Conservation (phyloP, 1,284 basidiomycete species). For the Tausonia pullulans region DNA sequence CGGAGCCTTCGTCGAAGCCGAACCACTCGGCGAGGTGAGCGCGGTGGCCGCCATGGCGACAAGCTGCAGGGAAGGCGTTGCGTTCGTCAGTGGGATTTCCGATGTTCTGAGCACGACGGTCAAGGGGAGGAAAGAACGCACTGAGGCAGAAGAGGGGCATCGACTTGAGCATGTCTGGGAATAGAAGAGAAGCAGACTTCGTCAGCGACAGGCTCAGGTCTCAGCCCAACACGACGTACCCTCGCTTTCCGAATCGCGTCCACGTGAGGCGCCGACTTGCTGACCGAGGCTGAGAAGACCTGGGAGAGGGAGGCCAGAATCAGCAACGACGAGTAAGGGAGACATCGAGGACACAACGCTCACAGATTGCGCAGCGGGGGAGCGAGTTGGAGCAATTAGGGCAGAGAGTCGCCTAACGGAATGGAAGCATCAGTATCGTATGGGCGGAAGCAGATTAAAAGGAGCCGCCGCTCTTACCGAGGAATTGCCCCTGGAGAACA, state of each 20-base stretch:
- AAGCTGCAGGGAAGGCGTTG: not conserved
- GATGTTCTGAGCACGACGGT: not conserved
- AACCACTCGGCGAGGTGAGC: slow-evolving; percentile 12
- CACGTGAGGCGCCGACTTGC: no score
- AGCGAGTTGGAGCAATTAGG: slow-evolving; percentile 21
- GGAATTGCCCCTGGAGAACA: slow-evolving; percentile 26
- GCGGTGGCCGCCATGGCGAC: slow-evolving; percentile 13
- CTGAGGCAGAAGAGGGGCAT: not conserved
- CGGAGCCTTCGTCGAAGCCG: not conserved
- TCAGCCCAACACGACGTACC: no score
- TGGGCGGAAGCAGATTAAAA: not conserved
- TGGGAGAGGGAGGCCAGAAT: slow-evolving; percentile 3
- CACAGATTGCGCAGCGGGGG: slow-evolving; percentile 32
- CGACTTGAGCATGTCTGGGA: not conserved
- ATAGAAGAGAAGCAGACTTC: not conserved
- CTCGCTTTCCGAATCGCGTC: no score
- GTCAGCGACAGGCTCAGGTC: not conserved
- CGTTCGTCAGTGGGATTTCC: not conserved
- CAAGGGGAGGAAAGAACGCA: not conserved
- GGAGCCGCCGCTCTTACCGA: not conserved
- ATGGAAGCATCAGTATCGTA: not conserved
- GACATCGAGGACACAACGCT: slow-evolving; percentile 8
- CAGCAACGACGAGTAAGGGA: no score
- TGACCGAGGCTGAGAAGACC: slow-evolving; percentile 19
- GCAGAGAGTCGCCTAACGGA: slow-evolving; percentile 13